Percentiles rank a stretch among this genome's conserved stretches.
These are phyloP conservation scores for Primulina huaijiensis DNA, from an alignment of 257 asterid genomes.

Conservation along the genomic window DNA sequence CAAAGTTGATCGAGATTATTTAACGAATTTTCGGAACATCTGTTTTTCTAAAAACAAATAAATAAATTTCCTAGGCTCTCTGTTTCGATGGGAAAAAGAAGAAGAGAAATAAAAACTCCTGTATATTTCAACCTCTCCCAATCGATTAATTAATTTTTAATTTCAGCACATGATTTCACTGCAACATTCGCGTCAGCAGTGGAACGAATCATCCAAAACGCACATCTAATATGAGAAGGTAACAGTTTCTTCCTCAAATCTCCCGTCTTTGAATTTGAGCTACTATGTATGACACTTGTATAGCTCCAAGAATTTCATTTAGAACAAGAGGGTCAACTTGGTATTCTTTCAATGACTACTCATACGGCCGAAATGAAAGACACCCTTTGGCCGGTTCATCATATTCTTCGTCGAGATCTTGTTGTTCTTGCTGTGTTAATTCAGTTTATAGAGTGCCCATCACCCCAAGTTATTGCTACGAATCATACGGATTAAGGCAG, in stretches of 20 bases:
- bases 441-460: conserved; percentile 36
- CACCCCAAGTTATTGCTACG: conserved; percentile 41
- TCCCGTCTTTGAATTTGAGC: conserved; percentile 28
- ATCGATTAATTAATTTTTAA: neutral
- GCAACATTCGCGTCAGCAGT: no score
- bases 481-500: conserved; percentile 57
- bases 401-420: conserved; percentile 29
- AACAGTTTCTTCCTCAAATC: conserved; percentile 14
- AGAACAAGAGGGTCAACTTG: conserved; percentile 46
- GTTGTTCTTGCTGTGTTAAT: conserved; percentile 55
- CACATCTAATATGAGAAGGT: conserved; percentile 38
- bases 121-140: neutral
- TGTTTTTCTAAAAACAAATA: no score
- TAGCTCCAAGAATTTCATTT: conserved; percentile 50
- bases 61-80: no score
- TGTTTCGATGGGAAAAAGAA: no score
- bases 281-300: conserved; percentile 51
- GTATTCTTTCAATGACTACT: conserved; percentile 40
- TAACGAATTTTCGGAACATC: no score
- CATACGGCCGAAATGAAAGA: conserved; percentile 39
- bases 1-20: no score
- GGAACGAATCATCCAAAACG: neutral
- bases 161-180: conserved; percentile 1
- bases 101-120: no score
- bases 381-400: conserved; percentile 47